Base-by-base conservation (phyloP, 257 asterid species). In the Jacaranda copaia region DNA sequence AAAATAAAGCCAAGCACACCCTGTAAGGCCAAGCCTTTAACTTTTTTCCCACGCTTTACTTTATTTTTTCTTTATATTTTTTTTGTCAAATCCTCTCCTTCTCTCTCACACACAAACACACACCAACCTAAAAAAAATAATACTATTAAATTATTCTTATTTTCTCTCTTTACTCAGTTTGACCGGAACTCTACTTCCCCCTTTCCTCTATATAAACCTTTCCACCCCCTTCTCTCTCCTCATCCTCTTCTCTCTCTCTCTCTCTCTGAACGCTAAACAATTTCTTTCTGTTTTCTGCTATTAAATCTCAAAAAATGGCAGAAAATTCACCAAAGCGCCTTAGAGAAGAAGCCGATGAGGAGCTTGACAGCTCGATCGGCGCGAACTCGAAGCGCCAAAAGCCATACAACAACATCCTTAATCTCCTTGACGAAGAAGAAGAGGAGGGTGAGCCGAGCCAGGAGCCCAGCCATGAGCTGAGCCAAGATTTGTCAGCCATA, bases 251-350 rank as follows among this genome's bases (percentile, higher is more conserved):
- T 19, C 81, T 77, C 75, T 55, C 55, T 62, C 77, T 76, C 81
- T 65, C 81, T 71, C 15, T 52, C 66, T 46, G 45, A 40, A 40
- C 75, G 36, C 20, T 32, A 11, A 3, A 36, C 49, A 40, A 5
- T 40, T 32, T 42, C 13, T 3, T 57, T 16, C 12, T n/a, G 35
- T 64, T 68, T 39, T 52, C 71, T 15, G 20, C 25, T 42, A 0
- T 4, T 36, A 25, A 25, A 25, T 25, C 32, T 18, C 11, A 5
- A 11, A 64, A 64, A 84, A 88, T 93, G 97, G 94, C 97, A 1
- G 97, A 90, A 79, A 61, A 84, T n/a, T 87, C 76, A n/a, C 74
- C 51, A 0, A 94, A 94, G 77, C 97, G 98, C 76, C 88, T 80
- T 0, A 85, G 96, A 80, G 97, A 88, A 32, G 90, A 86, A 39